These are phyloP conservation scores for Candida argentea DNA, from an alignment of 805 yeast species.

Conservation along the genomic window DNA sequence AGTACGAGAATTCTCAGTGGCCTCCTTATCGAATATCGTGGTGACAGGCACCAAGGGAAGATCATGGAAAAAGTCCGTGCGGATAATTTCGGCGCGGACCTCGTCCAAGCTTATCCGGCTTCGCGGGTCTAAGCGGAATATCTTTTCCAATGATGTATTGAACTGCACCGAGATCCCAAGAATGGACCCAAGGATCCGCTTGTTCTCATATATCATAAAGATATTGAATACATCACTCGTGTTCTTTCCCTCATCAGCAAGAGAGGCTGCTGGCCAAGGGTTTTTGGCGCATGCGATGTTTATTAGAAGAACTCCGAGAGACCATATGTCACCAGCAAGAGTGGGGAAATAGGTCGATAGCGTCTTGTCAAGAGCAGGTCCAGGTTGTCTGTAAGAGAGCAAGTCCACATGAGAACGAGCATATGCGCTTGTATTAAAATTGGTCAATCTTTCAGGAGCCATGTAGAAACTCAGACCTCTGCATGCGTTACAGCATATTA, in stretches of 20 bases:
- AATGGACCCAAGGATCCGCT: conserved; percentile 46
- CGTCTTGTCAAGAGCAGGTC: conserved; percentile 10
- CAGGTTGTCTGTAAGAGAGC: conserved; percentile 13
- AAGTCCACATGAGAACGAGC: conserved; percentile 21
- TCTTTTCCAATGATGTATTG: conserved; percentile 37
- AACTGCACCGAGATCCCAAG: conserved; percentile 65
- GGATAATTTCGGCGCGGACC: conserved; percentile 28
- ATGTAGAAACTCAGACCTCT: conserved; percentile 85
- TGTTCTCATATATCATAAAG: conserved; percentile 41
- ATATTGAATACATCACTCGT: conserved; percentile 45
- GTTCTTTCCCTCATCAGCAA: conserved; percentile 37
- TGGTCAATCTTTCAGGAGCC: conserved; percentile 78
- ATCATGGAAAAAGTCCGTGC: conserved; percentile 23
- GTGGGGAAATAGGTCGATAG: conserved; percentile 51
- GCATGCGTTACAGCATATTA: conserved; percentile 59
- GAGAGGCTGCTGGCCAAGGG: conserved; percentile 81
- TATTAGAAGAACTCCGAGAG: conserved; percentile 69
- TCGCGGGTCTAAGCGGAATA: conserved; percentile 38
- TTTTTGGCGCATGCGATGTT: conserved; percentile 77
- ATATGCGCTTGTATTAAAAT: conserved; percentile 24
- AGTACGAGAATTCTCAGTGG: not conserved
- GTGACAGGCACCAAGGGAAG: not conserved
- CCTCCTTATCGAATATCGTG: conserved; percentile 1
- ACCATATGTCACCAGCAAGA: conserved; percentile 78
- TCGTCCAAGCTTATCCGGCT: conserved; percentile 32